These are phyloP conservation scores for Xenosphaeropsis pyriputrescens DNA, from an alignment of 2,329 filamentous ascomycete genomes.

Conservation along the genomic window DNA sequence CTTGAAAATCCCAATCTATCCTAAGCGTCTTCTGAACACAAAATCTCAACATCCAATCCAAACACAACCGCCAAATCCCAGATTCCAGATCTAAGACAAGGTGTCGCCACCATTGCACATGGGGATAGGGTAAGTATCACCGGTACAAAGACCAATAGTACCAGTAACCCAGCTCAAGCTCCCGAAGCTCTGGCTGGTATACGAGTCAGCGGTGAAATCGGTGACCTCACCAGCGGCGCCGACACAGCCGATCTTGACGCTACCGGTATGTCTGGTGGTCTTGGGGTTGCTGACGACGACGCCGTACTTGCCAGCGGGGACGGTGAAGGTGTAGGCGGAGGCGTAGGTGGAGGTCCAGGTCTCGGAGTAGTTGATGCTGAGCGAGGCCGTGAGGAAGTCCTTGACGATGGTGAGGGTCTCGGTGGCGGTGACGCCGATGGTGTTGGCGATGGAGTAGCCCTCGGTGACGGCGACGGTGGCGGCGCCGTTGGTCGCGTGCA, in stretches of 20 bases:
- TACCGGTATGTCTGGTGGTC: conserved; percentile 19
- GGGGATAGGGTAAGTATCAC: conserved; percentile 20
- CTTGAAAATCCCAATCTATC: too few relatives aligned
- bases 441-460: conserved; percentile 21
- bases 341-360: conserved; percentile 20
- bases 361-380: conserved; percentile 14
- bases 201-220: conserved; percentile 20
- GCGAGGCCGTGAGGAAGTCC: conserved; percentile 11
- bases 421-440: conserved; percentile 12
- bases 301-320: conserved; percentile 22
- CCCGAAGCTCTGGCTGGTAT: conserved; percentile 17
- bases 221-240: conserved; percentile 12
- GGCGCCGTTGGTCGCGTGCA: conserved; percentile 15
- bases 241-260: conserved; percentile 19
- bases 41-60: too few relatives aligned
- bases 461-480: conserved; percentile 16
- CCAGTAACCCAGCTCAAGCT: conserved; percentile 24
- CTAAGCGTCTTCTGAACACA: too few relatives aligned
- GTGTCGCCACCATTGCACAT: conserved; percentile 22
- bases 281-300: conserved; percentile 23
- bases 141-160: conserved; percentile 21
- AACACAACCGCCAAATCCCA: too few relatives aligned
- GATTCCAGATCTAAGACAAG: conserved; percentile 1
- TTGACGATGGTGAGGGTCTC: conserved; percentile 11
- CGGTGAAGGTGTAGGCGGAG: conserved; percentile 16